These are phyloP conservation scores for Russula abietina DNA, from an alignment of 768 basidiomycete species.

Conservation along the genomic window DNA sequence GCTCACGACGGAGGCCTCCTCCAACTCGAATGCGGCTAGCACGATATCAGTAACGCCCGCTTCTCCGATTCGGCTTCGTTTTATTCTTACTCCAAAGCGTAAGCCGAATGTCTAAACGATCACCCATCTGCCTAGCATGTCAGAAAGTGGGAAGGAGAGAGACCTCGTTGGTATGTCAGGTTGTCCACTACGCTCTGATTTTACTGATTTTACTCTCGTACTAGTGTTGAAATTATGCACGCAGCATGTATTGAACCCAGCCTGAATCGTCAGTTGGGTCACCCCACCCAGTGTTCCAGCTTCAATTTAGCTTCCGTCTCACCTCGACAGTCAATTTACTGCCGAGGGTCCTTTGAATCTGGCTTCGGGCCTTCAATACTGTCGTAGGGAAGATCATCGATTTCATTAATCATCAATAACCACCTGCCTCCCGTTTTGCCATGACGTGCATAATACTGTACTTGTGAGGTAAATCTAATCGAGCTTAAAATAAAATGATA, in stretches of 20 bases:
- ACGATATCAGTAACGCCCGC: too few species aligned
- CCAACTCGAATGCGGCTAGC: too few species aligned
- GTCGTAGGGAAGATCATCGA: too few species aligned
- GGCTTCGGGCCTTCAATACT: neutral
- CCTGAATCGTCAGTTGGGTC: too few species aligned
- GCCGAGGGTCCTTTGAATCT: too few species aligned
- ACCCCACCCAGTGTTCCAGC: neutral
- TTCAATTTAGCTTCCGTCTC: neutral
- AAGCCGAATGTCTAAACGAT: neutral
- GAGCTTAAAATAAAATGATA: neutral
- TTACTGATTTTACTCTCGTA: neutral
- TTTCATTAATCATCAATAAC: neutral
- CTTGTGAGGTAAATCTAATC: neutral
- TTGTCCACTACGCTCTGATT: neutral
- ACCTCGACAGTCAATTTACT: neutral
- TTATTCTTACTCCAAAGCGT: neutral
- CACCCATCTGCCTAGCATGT: too few species aligned
- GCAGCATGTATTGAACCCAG: neutral
- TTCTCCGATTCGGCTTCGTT: too few species aligned
- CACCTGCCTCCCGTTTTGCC: neutral
- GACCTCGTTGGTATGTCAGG: neutral
- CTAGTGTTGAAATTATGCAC: neutral
- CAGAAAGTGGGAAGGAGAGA: too few species aligned
- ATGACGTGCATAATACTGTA: too few species aligned
- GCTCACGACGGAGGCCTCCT: too few species aligned